These are phyloP conservation scores for Ensete ventricosum DNA, from an alignment of 176 grass and related monocot genomes.

Conservation along the genomic window DNA sequence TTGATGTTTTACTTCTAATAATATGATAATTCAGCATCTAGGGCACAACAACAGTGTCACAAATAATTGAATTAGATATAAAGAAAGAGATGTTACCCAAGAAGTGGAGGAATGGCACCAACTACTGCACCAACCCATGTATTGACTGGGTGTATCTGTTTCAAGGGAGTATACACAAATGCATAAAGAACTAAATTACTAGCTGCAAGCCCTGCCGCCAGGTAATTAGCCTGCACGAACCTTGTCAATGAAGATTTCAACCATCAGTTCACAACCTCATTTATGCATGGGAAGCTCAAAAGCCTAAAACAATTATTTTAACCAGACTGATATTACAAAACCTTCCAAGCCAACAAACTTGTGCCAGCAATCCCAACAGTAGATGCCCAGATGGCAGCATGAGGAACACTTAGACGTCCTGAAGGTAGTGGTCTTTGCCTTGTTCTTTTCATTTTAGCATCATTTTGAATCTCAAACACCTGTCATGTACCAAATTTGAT, in stretches of 20 bases:
- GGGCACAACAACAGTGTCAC: background rate
- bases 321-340: slow-evolving; percentile 25
- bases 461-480: slow-evolving; percentile 89
- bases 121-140: slow-evolving; percentile 98
- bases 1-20: no score
- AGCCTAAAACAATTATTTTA: background rate
- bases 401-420: slow-evolving; percentile 57
- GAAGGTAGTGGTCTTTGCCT: slow-evolving; percentile 66
- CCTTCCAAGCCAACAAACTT: slow-evolving; percentile 72
- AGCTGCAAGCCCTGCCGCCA: slow-evolving; percentile 78
- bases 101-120: slow-evolving; percentile 95
- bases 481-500: slow-evolving; percentile 1
- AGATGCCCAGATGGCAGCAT: slow-evolving; percentile 92
- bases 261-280: slow-evolving; percentile 31
- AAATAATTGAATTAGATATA: slow-evolving; percentile 7
- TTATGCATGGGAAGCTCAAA: slow-evolving; percentile 12
- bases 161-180: slow-evolving; percentile 96
- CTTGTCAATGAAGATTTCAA: slow-evolving; percentile 42
- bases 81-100: slow-evolving; percentile 48
- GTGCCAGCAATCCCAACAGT: slow-evolving; percentile 76
- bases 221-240: slow-evolving; percentile 72
- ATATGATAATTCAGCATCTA: background rate
- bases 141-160: slow-evolving; percentile 97
- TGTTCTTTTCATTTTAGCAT: slow-evolving; percentile 93
- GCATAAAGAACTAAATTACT: slow-evolving; percentile 88